Percentiles rank a stretch among this genome's conserved stretches.
These are phyloP conservation scores for Rhododendron ferrugineum DNA, from an alignment of 148 eudicot species.

Conservation along the genomic window DNA sequence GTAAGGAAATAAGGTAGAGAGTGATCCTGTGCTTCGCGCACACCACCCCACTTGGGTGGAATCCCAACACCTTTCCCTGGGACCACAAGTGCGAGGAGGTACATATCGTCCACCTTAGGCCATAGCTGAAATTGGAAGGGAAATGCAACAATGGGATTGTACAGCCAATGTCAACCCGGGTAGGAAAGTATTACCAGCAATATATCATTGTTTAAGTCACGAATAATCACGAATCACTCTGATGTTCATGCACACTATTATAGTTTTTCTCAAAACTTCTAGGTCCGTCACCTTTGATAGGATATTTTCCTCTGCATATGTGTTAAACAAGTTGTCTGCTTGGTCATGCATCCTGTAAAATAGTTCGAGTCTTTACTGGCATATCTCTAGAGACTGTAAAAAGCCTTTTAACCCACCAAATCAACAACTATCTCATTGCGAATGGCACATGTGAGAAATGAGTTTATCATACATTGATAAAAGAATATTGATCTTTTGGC, in stretches of 20 bases:
- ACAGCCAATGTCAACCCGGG: background rate
- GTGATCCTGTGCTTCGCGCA: too few relatives aligned
- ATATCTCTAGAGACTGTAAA: background rate
- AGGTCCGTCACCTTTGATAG: background rate
- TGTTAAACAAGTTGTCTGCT: background rate
- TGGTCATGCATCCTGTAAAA: background rate
- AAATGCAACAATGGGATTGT: background rate
- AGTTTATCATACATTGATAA: background rate
- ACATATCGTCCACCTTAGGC: background rate
- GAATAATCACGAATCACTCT: background rate
- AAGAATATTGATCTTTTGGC: background rate
- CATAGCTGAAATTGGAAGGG: background rate
- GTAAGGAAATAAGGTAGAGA: too few relatives aligned
- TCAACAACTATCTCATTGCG: background rate
- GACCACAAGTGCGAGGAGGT: background rate
- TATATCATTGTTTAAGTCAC: background rate
- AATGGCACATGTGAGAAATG: background rate
- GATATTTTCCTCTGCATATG: background rate
- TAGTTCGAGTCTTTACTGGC: background rate
- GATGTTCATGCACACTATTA: background rate
- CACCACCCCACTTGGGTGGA: too few relatives aligned
- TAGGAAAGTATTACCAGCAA: background rate
- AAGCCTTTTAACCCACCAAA: background rate
- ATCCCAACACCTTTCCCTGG: background rate
- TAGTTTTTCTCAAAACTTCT: background rate